phyloP scores from a whole-genome alignment of 108 stramenopile species.

The Cyclostephanos invisitatus region DNA sequence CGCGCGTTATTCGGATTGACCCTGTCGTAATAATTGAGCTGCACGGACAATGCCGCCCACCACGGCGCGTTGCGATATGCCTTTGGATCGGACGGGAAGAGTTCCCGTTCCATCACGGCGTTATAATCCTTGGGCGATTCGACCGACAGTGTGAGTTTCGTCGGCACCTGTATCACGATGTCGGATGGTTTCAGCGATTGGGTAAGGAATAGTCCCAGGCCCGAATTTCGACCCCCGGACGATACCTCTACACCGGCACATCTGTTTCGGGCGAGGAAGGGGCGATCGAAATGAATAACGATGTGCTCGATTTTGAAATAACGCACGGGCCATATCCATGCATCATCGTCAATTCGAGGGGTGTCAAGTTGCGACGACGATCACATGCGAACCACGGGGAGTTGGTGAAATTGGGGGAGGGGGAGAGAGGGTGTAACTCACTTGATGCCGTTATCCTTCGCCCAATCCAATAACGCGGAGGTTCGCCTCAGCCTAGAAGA shows the following conservation, averaged over 20 bases:
- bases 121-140: conserved; percentile 61
- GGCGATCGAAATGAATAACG: neutral
- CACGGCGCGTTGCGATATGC: conserved; percentile 54
- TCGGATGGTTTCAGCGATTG: conserved; percentile 43
- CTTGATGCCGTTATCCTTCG: conserved; percentile 46
- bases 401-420: no score
- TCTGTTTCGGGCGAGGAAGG: conserved; percentile 1
- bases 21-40: conserved; percentile 50
- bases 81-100: conserved; percentile 48
- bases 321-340: no score
- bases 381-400: neutral
- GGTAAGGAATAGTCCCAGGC: conserved; percentile 63
- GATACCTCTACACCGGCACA: conserved; percentile 37
- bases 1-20: conserved; percentile 22
- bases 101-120: conserved; percentile 29
- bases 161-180: conserved; percentile 68
- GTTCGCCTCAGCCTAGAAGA: conserved; percentile 40
- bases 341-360: no score
- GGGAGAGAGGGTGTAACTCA: conserved; percentile 22
- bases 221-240: conserved; percentile 38
- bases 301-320: no score
- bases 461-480: conserved; percentile 44
- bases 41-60: conserved; percentile 51
- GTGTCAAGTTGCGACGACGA: neutral
- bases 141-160: conserved; percentile 64